Evolutionary conservation across 768 basidiomycete genomes (phyloP).

Genomic region (Lactarius sanguifluus): DNA sequence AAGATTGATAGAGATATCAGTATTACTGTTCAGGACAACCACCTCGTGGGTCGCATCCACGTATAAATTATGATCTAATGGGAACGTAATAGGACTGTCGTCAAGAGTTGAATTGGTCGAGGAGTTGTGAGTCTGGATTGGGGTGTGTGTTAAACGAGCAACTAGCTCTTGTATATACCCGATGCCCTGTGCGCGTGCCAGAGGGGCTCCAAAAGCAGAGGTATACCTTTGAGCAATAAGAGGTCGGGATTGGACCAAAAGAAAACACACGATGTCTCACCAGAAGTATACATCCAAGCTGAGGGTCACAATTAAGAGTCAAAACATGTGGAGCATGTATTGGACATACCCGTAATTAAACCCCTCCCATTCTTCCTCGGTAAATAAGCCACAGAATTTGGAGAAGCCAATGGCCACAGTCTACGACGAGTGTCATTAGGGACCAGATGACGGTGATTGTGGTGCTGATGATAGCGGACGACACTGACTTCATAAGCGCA

Average conservation of each 20-base stretch:
- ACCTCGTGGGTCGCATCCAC: constrained; percentile 92
- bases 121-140: constrained; percentile 67
- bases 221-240: constrained; percentile 46
- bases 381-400: constrained; percentile 88
- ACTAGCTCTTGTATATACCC: constrained; percentile 84
- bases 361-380: constrained; percentile 89
- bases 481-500: constrained; percentile 77
- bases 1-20: constrained; percentile 9
- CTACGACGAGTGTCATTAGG: constrained; percentile 37
- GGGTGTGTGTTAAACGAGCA: constrained; percentile 76
- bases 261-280: constrained; percentile 31
- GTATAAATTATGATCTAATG: constrained; percentile 68
- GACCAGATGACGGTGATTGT: not conserved
- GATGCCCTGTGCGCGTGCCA: constrained; percentile 72
- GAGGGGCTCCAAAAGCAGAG: constrained; percentile 79
- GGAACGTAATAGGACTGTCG: constrained; percentile 66
- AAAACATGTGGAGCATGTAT: constrained; percentile 44
- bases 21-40: constrained; percentile 79
- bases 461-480: not conserved
- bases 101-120: constrained; percentile 85
- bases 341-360: constrained; percentile 73
- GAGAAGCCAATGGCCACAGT: constrained; percentile 92
- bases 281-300: constrained; percentile 71
- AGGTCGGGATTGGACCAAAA: not conserved
- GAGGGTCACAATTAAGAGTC: not conserved